Evolutionary conservation across 208 protist genomes (phyloP).

Genomic region (Acanthamoeba sp.): DNA sequence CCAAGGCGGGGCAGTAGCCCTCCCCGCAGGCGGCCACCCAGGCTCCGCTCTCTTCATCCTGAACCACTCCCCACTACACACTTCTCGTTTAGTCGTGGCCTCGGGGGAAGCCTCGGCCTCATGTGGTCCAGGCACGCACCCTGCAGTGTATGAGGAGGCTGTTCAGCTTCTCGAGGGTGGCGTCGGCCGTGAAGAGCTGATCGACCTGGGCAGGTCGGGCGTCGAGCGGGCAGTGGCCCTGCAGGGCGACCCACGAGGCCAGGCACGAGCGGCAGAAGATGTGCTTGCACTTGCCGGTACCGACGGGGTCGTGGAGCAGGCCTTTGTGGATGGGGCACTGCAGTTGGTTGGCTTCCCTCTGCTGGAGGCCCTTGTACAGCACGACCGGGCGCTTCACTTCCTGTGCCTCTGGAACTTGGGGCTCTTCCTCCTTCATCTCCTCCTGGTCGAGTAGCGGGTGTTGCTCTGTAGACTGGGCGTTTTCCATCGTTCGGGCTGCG

Average conservation of each 20-base stretch:
- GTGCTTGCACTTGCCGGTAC: constrained; percentile 44
- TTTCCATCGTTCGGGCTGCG: background rate
- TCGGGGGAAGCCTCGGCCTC: background rate
- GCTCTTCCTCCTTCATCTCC: background rate
- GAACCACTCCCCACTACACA: constrained; percentile 31
- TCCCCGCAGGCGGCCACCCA: background rate
- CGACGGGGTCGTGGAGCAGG: constrained; percentile 6
- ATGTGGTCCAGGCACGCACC: background rate
- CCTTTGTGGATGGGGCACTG: constrained; percentile 50
- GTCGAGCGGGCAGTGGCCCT: constrained; percentile 48
- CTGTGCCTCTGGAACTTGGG: background rate
- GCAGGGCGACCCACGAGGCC: constrained; percentile 24
- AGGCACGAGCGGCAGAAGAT: constrained; percentile 48
- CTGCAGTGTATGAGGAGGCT: constrained; percentile 37
- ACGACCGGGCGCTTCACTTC: constrained; percentile 12
- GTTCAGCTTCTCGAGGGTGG: constrained; percentile 5
- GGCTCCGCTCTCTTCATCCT: background rate
- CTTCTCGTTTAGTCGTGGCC: background rate
- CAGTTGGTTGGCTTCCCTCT: constrained; percentile 10
- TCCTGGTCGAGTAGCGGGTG: background rate
- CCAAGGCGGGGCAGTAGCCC: background rate
- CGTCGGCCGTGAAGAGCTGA: background rate
- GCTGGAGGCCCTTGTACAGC: constrained; percentile 1
- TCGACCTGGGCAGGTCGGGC: background rate
- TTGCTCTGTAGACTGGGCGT: background rate